Base-by-base conservation (phyloP, 768 basidiomycete species). In the Astraeus odoratus region DNA sequence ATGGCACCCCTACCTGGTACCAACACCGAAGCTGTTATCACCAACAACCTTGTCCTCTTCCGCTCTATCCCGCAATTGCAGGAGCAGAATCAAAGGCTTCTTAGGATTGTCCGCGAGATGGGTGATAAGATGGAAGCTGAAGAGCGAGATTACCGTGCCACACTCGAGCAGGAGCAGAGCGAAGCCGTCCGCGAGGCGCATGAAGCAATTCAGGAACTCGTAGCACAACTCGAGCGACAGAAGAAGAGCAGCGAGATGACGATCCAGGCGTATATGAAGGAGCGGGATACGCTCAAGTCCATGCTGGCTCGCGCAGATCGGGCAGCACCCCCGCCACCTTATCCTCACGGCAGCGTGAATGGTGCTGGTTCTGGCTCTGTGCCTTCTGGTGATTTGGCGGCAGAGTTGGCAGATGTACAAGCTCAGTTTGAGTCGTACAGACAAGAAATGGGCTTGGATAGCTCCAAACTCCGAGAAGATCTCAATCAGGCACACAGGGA, bases 121-220 rank as follows among this genome's bases (percentile, higher is more conserved):
- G 91, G 86, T 5, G 66, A 73, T 29, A 84, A 86, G 70, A 77
- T 97, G 75, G 96, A 98, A 66, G 71, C 71, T 5, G 85, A 87
- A 54, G 91, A 95, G 64, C 74, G 72, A 51, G 86, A 89, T 20
- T 84, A 86, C 52, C 75, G 76, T 35, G 81, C 80, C 39, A 61
- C 66, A 5, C 77, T 87, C 64, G 81, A 88, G 52, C 73, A 68
- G 53, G 88, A 87, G 57, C 86, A 89, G 54, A 74, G 72, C 22
- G 83, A 83, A 54, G 90, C 91, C 0, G 74, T 98, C 8, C 74
- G 77, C 27, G 91, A 96, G 64, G 95, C 95, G 0, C 86, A 92
- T 47, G 82, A 87, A 43, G 82, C 88, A 1, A 92, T 98, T 54
- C 76, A 82, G 47, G 77, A 82, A 29, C 70, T 97, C 15, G 81